Evolutionary conservation across 1,284 basidiomycete genomes (phyloP), one percentile per base, ranked within the genome.

Genomic region (Melampsora americana): DNA sequence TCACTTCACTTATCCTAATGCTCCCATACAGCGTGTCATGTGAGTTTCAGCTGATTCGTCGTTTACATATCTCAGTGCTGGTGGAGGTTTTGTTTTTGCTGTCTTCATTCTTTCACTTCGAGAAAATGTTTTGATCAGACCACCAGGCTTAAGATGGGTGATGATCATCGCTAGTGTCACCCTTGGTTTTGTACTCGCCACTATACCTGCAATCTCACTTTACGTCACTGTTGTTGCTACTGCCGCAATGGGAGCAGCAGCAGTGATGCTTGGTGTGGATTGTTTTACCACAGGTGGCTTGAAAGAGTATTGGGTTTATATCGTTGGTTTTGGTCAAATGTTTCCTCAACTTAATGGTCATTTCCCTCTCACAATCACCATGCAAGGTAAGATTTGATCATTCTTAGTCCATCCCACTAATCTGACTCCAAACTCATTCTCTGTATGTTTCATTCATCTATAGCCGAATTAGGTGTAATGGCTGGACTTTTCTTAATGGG

Each of bases 271-370:
- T 11, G 73, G 73, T 5, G 66, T 75, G n/a, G 73, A 75, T 35
- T 75, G 73, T 32, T 75, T 75, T 39, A 66, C 71, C 20, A 66
- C 64, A 20, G 62, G 50, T 18, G 71, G 71, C 23, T 32, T 74
- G 64, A 74, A 74, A 53, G 71, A 74, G 64, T 74, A 66, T 50
- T 74, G 71, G 71, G 23, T 74, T 11, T 74, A 42, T 50, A 74
- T 74, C 39, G 18, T 74, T n/a, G 71, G 71, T 26, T 74, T 74
- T 30, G 64, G 71, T 20, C 32, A 32, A 23, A 59, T 74, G 30
- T 74, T 66, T n/a, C 62, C 64, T 26, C 2, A 35, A 3, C 64
- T 74, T 20, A 48, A 48, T 35, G 61, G 61, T n/a, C 39, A 59
- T 28, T 74, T 66, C 26, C 71, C 71, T 9, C 65, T 74, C 42